Evolutionary conservation across 768 basidiomycete genomes (phyloP).

Genomic region (Xanthoconium purpureum): DNA sequence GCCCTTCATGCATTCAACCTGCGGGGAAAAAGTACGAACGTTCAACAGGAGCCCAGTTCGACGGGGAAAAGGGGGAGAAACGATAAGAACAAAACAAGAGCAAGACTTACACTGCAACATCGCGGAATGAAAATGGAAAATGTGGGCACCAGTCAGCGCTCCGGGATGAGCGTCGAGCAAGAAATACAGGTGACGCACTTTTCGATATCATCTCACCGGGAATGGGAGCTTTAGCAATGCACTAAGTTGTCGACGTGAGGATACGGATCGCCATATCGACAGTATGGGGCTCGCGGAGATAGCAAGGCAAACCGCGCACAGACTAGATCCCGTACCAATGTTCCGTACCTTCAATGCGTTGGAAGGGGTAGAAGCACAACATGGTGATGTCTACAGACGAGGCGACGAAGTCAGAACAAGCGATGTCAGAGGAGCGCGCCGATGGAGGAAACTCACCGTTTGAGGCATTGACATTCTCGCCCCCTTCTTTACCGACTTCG

Average conservation of each 20-base stretch:
- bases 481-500: too few relatives aligned
- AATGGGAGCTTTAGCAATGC: neutral
- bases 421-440: too few relatives aligned
- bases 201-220: neutral
- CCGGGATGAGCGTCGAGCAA: neutral
- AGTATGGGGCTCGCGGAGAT: neutral
- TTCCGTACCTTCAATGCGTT: too few relatives aligned
- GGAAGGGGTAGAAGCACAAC: too few relatives aligned
- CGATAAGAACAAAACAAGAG: too few relatives aligned
- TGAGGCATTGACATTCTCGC: too few relatives aligned
- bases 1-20: neutral
- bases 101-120: neutral
- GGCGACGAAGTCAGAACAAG: too few relatives aligned
- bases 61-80: too few relatives aligned
- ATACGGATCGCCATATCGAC: neutral
- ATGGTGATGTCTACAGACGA: too few relatives aligned
- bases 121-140: neutral
- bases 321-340: neutral
- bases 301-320: neutral
- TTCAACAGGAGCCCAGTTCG: too few relatives aligned
- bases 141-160: neutral
- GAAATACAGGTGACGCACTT: neutral
- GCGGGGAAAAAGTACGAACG: neutral
- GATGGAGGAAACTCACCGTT: too few relatives aligned
- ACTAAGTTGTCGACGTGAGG: neutral